Base-by-base conservation (phyloP, 495 filamentous ascomycete genomes). In the Wilcoxina mikolae region DNA sequence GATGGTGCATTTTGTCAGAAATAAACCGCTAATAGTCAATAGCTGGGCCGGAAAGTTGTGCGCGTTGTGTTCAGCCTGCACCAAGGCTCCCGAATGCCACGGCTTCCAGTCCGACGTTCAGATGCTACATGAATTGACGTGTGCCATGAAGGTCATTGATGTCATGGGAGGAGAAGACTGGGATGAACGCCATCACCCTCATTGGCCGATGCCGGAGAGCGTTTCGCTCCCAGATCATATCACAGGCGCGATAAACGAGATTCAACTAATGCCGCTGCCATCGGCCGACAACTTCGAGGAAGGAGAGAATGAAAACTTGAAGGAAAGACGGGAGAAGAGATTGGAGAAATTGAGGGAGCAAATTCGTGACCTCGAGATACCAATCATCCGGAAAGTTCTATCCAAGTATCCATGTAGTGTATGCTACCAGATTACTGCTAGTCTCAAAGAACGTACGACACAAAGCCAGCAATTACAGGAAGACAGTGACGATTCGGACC, bases 401-500 rank as follows among this genome's bases (percentile, higher is more conserved):
- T 7, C 24, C 9, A 49, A 55, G 0, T 58, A 54, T 29, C 58
- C 58, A n/a, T 58, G 58, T 9, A 25, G 51, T 9, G 29, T 22
- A 0, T 60, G 58, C 17, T 51, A 55, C 28, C 50, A 57, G n/a
- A 15, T 41, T 23, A 47, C 50, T 2, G 49, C 2, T 10, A n/a
- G 45, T 26, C 22, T 17, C 15, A 49, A 27, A n/a, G 23, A 9
- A 27, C n/a, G 27, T 15, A 7, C n/a, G 23, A 25, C 1, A 11
- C 27, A 29, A 15, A 29, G 20, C 12, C 1, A 15, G 3, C 1
- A 23, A 15, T 11, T 1, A 7, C 12, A 11, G 22, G 12, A 7
- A n/a, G 12, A 15, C 12, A 2, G 17, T 43, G 39, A n/a, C n/a
- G n/a, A n/a, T n/a, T n/a, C 39, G 7, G 39, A 10, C 7, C n/a